Conservation (phyloP, 78 protist species). For the Dictyostelium capitatum region DNA sequence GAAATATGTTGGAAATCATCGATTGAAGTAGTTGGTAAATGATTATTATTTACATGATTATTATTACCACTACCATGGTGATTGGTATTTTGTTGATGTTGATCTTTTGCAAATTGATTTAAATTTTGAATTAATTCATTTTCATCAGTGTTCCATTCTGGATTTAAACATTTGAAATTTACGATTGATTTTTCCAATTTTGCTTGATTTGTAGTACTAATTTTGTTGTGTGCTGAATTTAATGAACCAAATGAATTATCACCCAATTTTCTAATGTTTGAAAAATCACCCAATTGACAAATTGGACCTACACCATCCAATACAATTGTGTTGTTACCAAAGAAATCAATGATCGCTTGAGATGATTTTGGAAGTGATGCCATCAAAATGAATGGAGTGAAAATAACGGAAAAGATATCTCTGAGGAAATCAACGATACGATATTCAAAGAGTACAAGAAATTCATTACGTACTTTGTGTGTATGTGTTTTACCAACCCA, state of each 20-base stretch:
- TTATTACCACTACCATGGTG: background rate
- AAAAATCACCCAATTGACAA: constrained; percentile 81
- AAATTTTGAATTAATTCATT: constrained; percentile 38
- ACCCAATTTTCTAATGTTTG: constrained; percentile 54
- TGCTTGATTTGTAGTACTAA: constrained; percentile 56
- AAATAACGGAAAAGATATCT: constrained; percentile 79
- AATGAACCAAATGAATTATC: constrained; percentile 13
- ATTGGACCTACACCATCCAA: constrained; percentile 84
- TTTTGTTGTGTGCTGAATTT: background rate
- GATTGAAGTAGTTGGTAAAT: background rate
- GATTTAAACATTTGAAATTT: constrained; percentile 71
- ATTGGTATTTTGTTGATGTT: background rate
- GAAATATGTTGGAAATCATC: constrained; percentile 19
- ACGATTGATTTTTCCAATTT: constrained; percentile 87
- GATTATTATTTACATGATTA: background rate
- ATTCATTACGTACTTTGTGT: constrained; percentile 59
- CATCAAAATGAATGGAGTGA: constrained; percentile 86
- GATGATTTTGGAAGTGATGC: constrained; percentile 75
- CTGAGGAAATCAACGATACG: constrained; percentile 55
- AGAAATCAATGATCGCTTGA: constrained; percentile 67
- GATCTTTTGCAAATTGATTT: constrained; percentile 1
- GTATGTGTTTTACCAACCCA: constrained; percentile 85
- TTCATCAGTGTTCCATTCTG: constrained; percentile 56
- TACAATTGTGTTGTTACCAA: constrained; percentile 65
- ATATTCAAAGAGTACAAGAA: constrained; percentile 81